Conservation (phyloP, 352 stramenopile species). For the Discostella stelligera region DNA sequence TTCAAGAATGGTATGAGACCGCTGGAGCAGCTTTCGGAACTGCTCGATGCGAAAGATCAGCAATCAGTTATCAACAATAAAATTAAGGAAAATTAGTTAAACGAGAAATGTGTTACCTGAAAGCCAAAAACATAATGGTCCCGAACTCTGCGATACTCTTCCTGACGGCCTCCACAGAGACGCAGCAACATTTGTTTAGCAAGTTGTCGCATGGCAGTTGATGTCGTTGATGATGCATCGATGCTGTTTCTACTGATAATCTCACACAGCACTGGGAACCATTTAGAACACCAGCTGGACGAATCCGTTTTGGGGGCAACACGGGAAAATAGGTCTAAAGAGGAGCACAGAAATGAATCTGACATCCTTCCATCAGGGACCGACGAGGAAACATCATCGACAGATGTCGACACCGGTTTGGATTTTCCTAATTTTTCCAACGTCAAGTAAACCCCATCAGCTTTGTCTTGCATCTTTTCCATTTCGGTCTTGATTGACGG, state of each 20-base stretch:
- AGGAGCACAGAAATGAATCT: slow-evolving; percentile 44
- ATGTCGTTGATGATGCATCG: slow-evolving; percentile 18
- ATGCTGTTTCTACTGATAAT: slow-evolving; percentile 58
- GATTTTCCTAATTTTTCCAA: slow-evolving; percentile 60
- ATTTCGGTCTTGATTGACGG: slow-evolving; percentile 40
- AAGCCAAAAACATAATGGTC: slow-evolving; percentile 80
- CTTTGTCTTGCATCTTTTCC: slow-evolving; percentile 54
- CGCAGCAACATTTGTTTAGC: slow-evolving; percentile 70
- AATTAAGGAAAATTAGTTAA: slow-evolving; percentile 12
- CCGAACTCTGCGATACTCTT: slow-evolving; percentile 71
- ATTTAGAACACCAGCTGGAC: slow-evolving; percentile 50
- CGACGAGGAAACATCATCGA: slow-evolving; percentile 26
- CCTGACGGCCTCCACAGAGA: slow-evolving; percentile 65
- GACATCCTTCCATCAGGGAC: slow-evolving; percentile 31
- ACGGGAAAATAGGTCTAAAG: slow-evolving; percentile 50
- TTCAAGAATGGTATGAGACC: slow-evolving; percentile 52
- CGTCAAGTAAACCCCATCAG: slow-evolving; percentile 60
- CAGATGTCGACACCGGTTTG: slow-evolving; percentile 23
- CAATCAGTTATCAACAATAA: slow-evolving; percentile 2
- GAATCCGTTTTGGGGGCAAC: slow-evolving; percentile 38
- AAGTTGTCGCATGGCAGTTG: slow-evolving; percentile 38
- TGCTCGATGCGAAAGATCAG: slow-evolving; percentile 9
- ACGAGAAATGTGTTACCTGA: slow-evolving; percentile 27
- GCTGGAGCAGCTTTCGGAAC: slow-evolving; percentile 62
- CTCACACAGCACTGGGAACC: slow-evolving; percentile 76